Evolutionary conservation across 2,329 filamentous ascomycete genomes (phyloP).

Genomic region (Beauveria scarabaeidicola): DNA sequence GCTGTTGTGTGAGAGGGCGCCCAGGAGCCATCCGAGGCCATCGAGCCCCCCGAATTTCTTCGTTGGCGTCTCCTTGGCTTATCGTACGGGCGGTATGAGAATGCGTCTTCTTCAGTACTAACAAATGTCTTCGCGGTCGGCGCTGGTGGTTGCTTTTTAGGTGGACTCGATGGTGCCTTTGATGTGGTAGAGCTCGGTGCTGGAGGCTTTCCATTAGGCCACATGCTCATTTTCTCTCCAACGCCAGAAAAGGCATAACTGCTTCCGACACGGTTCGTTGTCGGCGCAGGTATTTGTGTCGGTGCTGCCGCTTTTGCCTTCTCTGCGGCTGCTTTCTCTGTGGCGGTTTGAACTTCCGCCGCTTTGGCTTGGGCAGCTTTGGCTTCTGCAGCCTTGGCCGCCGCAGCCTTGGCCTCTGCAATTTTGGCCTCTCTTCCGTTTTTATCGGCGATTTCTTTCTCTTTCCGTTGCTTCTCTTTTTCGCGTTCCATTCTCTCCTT

Average conservation of each 20-base stretch:
- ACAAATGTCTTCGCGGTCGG: conserved; percentile 50
- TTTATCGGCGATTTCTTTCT: conserved; percentile 30
- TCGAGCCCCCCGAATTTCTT: conserved; percentile 58
- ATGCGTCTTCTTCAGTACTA: conserved; percentile 55
- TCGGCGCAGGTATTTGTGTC: conserved; percentile 1
- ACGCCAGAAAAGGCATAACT: conserved; percentile 57
- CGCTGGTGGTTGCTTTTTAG: conserved; percentile 34
- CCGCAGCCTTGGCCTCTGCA: conserved; percentile 1
- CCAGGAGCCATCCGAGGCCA: conserved; percentile 79
- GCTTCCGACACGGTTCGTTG: conserved; percentile 32
- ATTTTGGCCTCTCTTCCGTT: conserved; percentile 21
- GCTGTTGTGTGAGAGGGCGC: conserved; percentile 76
- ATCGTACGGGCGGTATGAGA: conserved; percentile 73
- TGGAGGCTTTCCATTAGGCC: conserved; percentile 53
- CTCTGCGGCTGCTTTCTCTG: conserved; percentile 20
- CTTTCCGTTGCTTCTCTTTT: conserved; percentile 30
- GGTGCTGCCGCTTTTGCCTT: conserved; percentile 18
- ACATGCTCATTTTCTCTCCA: conserved; percentile 62
- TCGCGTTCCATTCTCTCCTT: conserved; percentile 36
- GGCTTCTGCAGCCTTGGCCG: conserved; percentile 19
- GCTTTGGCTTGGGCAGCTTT: conserved; percentile 19
- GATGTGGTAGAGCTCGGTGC: conserved; percentile 22
- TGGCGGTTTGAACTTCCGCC: conserved; percentile 15
- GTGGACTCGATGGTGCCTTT: conserved; percentile 22
- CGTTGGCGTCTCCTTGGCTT: conserved; percentile 50